Base-by-base conservation (phyloP, 1,284 basidiomycete species). In the Dichomitus squalens region DNA sequence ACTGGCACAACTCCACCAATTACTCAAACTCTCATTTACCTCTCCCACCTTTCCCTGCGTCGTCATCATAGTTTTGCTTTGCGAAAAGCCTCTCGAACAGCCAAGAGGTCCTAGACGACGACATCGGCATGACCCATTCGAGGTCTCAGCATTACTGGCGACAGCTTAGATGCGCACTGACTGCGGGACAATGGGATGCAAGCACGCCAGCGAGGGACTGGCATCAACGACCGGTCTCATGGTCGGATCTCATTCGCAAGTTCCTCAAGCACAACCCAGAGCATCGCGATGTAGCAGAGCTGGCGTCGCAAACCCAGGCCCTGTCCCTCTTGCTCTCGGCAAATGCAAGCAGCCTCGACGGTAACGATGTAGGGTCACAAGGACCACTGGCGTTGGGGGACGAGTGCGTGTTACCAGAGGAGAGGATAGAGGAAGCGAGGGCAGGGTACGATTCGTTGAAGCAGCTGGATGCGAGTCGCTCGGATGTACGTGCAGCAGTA, bases 261-360 rank as follows among this genome's bases (percentile, higher is more conserved):
- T 95, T 93, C 79, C 88, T 90, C 67, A 96, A 95, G 68, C 93
- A 96, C 67, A 90, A 88, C 56, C 77, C 70, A 21, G 84, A 85
- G 0, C 83, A 77, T 61, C 64, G 69, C 56, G 85, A 88, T 58
- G 73, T 88, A n/a, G 78, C 84, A 1, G 83, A 88, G 64, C 75
- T 90, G 55, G 88, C 87, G 5, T 81, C 78, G 0, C 84, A 88
- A 63, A 90, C 84, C 0, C 86, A 86, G 33, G 77, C 78, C 1
- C 74, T 92, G n/a, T 81, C 83, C 1, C 65, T 88, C 20, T 75
- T 88, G 36, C 75, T 92, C 25, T 73, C 76, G 6, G 77, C 77
- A 0, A 77, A 79, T 47, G 72, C 75, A 4, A 64, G 67, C 51
- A 68, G 64, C 29, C 52, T 73, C 27, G 73, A 84, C 57, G 81